A percentile compares a stretch with the other conserved stretches of the same genome.
Conservation (phyloP, 108 stramenopile genomes). For the Epithemia pelagica region DNA sequence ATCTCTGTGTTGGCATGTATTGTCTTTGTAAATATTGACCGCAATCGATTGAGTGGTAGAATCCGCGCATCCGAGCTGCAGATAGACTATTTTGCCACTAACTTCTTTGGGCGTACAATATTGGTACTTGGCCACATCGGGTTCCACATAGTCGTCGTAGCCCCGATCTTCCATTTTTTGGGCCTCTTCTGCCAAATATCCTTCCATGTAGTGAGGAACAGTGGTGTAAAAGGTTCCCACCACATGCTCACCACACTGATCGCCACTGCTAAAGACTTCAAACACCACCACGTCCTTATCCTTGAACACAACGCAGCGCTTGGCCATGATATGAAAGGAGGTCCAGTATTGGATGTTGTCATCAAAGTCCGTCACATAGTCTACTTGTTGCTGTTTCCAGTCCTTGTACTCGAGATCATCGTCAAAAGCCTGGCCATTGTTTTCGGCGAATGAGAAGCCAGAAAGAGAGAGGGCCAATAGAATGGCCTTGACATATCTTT, state of each 20-base stretch:
- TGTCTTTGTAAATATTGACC: slow-evolving; percentile 75
- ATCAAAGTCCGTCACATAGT: slow-evolving; percentile 8
- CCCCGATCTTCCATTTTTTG: slow-evolving; percentile 54
- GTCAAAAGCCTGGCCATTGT: too few species aligned
- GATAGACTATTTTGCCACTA: slow-evolving; percentile 27
- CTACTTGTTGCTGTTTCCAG: not conserved
- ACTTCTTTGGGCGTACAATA: slow-evolving; percentile 44
- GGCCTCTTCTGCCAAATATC: slow-evolving; percentile 52
- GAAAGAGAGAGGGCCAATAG: too few species aligned
- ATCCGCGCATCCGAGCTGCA: slow-evolving; percentile 56
- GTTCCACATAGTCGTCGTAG: slow-evolving; percentile 49
- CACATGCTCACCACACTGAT: slow-evolving; percentile 71
- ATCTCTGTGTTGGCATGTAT: slow-evolving; percentile 43
- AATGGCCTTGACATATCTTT: too few species aligned
- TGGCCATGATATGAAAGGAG: slow-evolving; percentile 69
- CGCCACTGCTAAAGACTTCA: slow-evolving; percentile 54
- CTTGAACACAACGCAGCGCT: slow-evolving; percentile 54
- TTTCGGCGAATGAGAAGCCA: too few species aligned
- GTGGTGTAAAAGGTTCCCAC: slow-evolving; percentile 65
- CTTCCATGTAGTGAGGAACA: slow-evolving; percentile 61
- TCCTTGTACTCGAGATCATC: not conserved
- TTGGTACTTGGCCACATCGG: slow-evolving; percentile 47
- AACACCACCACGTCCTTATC: slow-evolving; percentile 68
- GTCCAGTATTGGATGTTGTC: slow-evolving; percentile 78
- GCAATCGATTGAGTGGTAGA: slow-evolving; percentile 30